These are phyloP conservation scores for Suaeda aralocaspica DNA, from an alignment of 148 eudicot genomes.

Conservation along the genomic window DNA sequence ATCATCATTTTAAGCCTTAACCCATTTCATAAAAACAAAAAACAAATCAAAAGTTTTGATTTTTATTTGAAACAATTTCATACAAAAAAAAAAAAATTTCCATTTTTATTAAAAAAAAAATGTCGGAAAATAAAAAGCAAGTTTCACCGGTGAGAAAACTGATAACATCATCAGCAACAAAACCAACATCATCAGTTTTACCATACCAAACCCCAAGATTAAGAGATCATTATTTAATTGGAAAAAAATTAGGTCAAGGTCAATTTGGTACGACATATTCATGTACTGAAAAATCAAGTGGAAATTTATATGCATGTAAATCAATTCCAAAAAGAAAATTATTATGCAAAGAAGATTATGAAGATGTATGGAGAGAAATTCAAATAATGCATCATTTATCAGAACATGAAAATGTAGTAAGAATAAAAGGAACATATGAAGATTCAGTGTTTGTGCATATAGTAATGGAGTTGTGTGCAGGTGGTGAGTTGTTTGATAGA, in stretches of 20 bases:
- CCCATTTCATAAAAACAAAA: too few species aligned
- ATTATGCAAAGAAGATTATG: slow-evolving; percentile 58
- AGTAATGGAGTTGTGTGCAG: slow-evolving; percentile 71
- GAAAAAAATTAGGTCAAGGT: slow-evolving; percentile 67
- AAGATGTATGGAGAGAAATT: slow-evolving; percentile 77
- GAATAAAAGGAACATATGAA: slow-evolving; percentile 63
- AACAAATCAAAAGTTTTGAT: too few species aligned
- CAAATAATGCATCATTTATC: slow-evolving; percentile 78
- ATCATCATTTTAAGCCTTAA: too few species aligned
- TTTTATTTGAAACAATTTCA: too few species aligned
- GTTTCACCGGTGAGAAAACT: slow-evolving; percentile 29
- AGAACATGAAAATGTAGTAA: slow-evolving; percentile 54
- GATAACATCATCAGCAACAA: slow-evolving; percentile 27
- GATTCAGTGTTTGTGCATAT: slow-evolving; percentile 66
- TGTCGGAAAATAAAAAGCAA: slow-evolving; percentile 24
- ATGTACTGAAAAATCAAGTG: slow-evolving; percentile 51
- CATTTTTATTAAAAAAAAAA: too few species aligned
- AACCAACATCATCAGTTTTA: slow-evolving; percentile 44
- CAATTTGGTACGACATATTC: slow-evolving; percentile 68
- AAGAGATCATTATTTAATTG: slow-evolving; percentile 52
- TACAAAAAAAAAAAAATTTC: too few species aligned
- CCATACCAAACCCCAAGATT: slow-evolving; percentile 56
- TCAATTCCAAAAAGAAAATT: slow-evolving; percentile 70
- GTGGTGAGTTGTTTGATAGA: slow-evolving; percentile 71
- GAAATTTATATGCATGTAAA: slow-evolving; percentile 52